Conservation (phyloP, 345 rosid genomes). For the Abelmoschus esculentus region DNA sequence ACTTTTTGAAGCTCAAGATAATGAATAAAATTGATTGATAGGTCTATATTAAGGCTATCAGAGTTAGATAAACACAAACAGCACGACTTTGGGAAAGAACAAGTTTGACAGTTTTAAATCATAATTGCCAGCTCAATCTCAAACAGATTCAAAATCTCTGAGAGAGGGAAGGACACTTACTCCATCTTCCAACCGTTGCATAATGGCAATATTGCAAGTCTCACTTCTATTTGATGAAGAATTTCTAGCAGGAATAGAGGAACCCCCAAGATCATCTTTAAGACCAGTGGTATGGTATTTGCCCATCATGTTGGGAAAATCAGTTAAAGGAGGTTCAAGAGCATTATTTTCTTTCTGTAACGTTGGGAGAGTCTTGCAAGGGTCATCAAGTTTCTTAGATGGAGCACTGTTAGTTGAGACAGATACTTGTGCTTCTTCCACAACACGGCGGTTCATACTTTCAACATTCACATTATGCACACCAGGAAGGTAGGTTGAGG, state of each 20-base stretch:
- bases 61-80: no score
- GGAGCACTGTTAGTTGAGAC: slow-evolving; percentile 29
- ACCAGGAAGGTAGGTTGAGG: slow-evolving; percentile 28
- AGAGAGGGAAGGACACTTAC: slow-evolving; percentile 23
- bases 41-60: neutral
- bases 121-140: neutral
- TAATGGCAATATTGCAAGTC: slow-evolving; percentile 18
- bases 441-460: slow-evolving; percentile 23
- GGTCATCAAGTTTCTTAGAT: slow-evolving; percentile 25
- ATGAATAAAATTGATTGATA: neutral
- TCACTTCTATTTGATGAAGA: slow-evolving; percentile 26
- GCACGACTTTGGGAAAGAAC: no score
- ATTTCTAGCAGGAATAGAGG: slow-evolving; percentile 24
- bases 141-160: neutral
- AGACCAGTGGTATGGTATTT: slow-evolving; percentile 10
- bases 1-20: neutral
- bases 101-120: neutral
- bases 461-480: slow-evolving; percentile 32
- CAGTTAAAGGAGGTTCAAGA: slow-evolving; percentile 12
- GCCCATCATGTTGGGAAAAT: slow-evolving; percentile 13
- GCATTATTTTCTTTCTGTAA: slow-evolving; percentile 26
- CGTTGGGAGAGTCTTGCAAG: slow-evolving; percentile 21
- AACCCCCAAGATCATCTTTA: slow-evolving; percentile 20
- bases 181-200: slow-evolving; percentile 27
- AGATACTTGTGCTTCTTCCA: slow-evolving; percentile 26